Evolutionary conservation across 768 basidiomycete genomes (phyloP), one percentile per base, ranked within the genome.

Genomic region (Lactarius deliciosus): DNA sequence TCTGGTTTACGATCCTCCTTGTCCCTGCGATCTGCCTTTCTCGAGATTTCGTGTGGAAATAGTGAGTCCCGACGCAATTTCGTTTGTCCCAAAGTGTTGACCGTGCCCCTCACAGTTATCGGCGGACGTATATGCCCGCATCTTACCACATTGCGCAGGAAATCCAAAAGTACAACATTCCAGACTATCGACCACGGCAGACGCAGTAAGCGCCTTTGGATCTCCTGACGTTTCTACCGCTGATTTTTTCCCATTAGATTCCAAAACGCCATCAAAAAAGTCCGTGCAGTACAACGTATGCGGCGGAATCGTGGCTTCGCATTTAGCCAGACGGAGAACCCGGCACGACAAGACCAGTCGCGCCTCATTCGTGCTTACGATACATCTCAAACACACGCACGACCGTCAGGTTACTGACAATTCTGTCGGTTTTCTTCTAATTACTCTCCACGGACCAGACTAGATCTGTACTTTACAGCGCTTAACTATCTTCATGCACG

Each of bases 91-190:
- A 22, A 50, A 56, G 41, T 64, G 40, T 61, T 75, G 45, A 66
- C 55, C 41, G 64, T 47, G 64, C 65, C 25, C 62, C 30, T 15
- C 5, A 15, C 68, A 96, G 94, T 76, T 98, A 97, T 75, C 87
- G 89, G 66, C 83, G 96, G 70, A 95, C 96, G 32, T 97, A 97
- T 77, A 79, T 79, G 69, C 96, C 97, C 0, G 83, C 86, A 45
- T 89, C 96, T n/a, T 99, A 98, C 76, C 97, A 99, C 74, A 94
- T 99, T 72, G 95, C 95, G 0, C 96, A 98, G 75, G 97, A 99
- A 75, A 84, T 99, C n/a, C 96, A 98, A 79, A 98, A 97, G 79
- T 98, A 96, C 81, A 96, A 97, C 76, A 89, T 97, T 64, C 94
- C 94, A 4, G 94, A 96, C 73, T 99, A 98, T 75, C 83, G 97